Evolutionary conservation across 2,329 filamentous ascomycete genomes (phyloP), one percentile per base, ranked within the genome.

Genomic region (Pseudogymnoascus sp.): DNA sequence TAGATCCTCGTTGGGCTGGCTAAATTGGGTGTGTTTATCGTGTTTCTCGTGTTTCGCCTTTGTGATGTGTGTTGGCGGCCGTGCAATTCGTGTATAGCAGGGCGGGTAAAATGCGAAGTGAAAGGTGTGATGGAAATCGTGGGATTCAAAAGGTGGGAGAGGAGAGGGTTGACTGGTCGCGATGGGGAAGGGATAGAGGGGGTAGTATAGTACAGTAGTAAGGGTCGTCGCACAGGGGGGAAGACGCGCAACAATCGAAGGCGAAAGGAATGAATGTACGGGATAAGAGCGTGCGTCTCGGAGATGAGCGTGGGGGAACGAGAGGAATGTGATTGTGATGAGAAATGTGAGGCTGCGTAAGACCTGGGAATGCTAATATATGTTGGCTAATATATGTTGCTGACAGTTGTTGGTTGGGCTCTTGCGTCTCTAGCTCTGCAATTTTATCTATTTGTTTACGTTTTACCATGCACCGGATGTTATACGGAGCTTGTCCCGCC

Each of bases 391-490:
- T 21, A 21, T 44, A 42, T 50, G 23, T 28, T 28, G 44, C 16
- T 21, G 6, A n/a, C 42, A 42, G 21, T 42, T 21, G 44, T 53
- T 53, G 44, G 44, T 16, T 50, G n/a, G 44, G 12, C 44, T 53
- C 25, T 53, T 53, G 47, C 3, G 25, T n/a, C 47, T 16, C 47
- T 16, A 16, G 47, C 23, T 31, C 25, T 16, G 47, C 14, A 2
- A 53, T 53, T 53, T 53, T 53, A 53, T 53, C 47, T 53, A 31
- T 31, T 53, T 53, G 47, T 53, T 53, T 50, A 50, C 44, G 8
- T 16, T 50, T 50, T 53, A 53, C 47, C 8, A 28, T 10, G 12
- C 44, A 28, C 7, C 23, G 21, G 44, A 25, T 42, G 28, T 33
- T 33, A 33, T 33, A 33, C 31, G 31, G 31, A 33, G 31, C 31